phyloP scores from a whole-genome alignment of 2,329 filamentous ascomycete genomes.

The Emericellopsis cladophorae region DNA sequence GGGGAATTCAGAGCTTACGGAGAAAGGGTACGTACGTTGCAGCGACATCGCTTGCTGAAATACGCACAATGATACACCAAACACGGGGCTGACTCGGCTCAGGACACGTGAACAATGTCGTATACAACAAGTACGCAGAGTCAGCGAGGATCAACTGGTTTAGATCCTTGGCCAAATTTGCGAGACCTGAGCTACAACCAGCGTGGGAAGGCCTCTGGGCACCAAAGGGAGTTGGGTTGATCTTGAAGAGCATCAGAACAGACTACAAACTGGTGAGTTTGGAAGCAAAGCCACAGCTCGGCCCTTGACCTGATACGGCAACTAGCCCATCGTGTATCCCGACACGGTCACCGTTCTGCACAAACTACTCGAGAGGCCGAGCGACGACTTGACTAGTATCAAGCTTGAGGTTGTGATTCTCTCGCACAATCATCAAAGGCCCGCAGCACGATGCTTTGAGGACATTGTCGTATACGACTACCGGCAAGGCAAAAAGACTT shows the following conservation, averaged over 20 bases:
- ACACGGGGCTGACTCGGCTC: neutral
- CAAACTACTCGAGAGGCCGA: conserved; percentile 48
- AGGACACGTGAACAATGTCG: conserved; percentile 74
- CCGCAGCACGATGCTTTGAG: conserved; percentile 63
- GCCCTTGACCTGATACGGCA: neutral
- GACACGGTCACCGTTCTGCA: conserved; percentile 77
- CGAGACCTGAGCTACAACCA: conserved; percentile 46
- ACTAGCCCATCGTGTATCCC: conserved; percentile 69
- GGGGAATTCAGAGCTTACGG: neutral
- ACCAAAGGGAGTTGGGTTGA: conserved; percentile 55
- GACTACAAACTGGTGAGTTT: conserved; percentile 75
- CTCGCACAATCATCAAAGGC: conserved; percentile 60
- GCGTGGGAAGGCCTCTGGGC: conserved; percentile 61
- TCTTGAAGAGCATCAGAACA: conserved; percentile 66
- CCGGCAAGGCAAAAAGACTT: conserved; percentile 18
- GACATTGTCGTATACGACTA: conserved; percentile 68
- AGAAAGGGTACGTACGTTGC: neutral
- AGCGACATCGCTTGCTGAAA: no score
- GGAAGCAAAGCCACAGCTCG: neutral
- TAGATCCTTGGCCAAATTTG: conserved; percentile 50
- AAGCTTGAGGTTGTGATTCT: conserved; percentile 51
- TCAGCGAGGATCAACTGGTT: conserved; percentile 70
- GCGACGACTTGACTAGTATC: conserved; percentile 31
- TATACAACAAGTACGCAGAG: conserved; percentile 75
- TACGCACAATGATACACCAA: no score